Base-by-base conservation (phyloP, 192 early-diverging fungal genomes). In the Backusella circina region DNA sequence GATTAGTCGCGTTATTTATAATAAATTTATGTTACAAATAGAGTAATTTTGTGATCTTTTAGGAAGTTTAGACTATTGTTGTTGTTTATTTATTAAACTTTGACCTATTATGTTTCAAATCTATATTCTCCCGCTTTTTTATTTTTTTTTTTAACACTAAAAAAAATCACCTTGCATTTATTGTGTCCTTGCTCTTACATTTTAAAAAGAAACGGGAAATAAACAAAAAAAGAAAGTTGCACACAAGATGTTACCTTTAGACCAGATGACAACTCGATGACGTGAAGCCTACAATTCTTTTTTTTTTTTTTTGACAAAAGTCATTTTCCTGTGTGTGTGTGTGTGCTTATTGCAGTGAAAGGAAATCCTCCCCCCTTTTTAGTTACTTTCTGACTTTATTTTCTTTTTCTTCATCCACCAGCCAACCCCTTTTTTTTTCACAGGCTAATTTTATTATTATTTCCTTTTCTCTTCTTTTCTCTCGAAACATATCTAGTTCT, bases 1-100 rank as follows among this genome's bases (percentile, higher is more conserved):
- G n/a, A 33, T 37, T 36, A 2, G 33, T 36, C 66, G 66, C 66
- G 66, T 36, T 67, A 67, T 67, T 67, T 67, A 67, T 68, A 68
- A 68, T 35, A 67, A 35, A 68, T 38, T 33, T 38, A 66, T 67
- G 18, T 36, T 67, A 67, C 31, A 61, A 61, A 61, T 61, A 61
- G 26, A 61, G 54, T 12, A 61, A 61, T 28, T 61, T 61, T 28
- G 54, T 28, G 54, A 61, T 61, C 12, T 61, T 61, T 61, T 61
- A 12, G 23, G 18, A 71, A 47, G 28, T 28, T 41, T 71, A 23
- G n/a, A 31, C 21, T 50, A 18, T 71, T 47, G 13, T 70, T 70
- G 8, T 39, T 41, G 39, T 41, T 70, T 70, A 28, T 70, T n/a
- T 26, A 26, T 28, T 70, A 21, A 28, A 37, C 39, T 70, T 70